Evolutionary conservation across 2,329 filamentous ascomycete genomes (phyloP), one percentile per base, ranked within the genome.

Genomic region (Fusarium sp.): DNA sequence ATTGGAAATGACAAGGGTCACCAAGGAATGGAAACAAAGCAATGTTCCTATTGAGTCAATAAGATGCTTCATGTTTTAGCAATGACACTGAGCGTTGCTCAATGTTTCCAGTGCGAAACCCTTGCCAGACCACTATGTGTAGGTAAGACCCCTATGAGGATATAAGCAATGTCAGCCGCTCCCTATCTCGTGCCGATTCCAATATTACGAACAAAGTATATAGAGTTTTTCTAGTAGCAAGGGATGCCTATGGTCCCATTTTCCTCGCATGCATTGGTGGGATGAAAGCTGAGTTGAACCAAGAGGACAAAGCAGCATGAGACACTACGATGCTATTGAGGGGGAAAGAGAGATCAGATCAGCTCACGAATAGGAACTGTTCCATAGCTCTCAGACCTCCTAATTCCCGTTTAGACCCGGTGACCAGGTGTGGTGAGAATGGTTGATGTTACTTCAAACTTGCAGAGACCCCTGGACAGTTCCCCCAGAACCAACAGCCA

Each of bases 181-280:
- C 7, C 12, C 18, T 21, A 49, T 4, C 14, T 35, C 31, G 18
- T 19, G 15, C 29, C 8, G 4, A 19, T 18, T 15, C 7, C 16
- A 19, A 15, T 25, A 35, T 12, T 21, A 5, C n/a, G 6, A 51
- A 15, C 4, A 35, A 33, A 15, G 8, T 4, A 35, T 8, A 35
- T 2, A 23, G 29, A 35, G 9, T 0, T 23, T 15, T 19, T 23
- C 9, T 10, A 14, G 5, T 7, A 5, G 3, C 10, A 4, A 23
- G 2, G 4, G 5, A 23, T 6, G 15, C 8, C 6, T 19, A 9
- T 2, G 16, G 21, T 19, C 5, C 2, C n/a, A 3, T 49, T 49
- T 48, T 14, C 19, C n/a, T 33, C 23, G 3, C 2, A 23, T 10
- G 18, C 1, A 51, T 51, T 15, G 19, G 11, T 9, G n/a, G 31